A percentile compares a stretch with the other conserved stretches of the same genome.
phyloP scores from a whole-genome alignment of 2,329 filamentous ascomycete genomes.

The Cladophialophora carrionii region DNA sequence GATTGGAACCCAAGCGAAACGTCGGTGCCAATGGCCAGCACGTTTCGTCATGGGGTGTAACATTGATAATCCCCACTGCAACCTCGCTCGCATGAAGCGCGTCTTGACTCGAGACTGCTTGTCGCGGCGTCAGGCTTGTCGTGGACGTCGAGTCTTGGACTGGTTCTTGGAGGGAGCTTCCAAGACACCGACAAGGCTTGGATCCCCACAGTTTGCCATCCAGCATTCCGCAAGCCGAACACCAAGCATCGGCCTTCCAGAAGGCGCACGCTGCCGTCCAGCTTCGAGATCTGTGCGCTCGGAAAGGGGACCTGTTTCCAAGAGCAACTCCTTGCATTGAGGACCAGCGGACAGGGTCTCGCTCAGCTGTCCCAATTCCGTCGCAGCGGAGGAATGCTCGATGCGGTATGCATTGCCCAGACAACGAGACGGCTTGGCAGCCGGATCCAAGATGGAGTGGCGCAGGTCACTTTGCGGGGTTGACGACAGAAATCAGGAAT shows the following conservation, averaged over 20 bases:
- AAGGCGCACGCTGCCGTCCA: background rate
- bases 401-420: slow-evolving; percentile 10
- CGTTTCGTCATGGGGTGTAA: slow-evolving; percentile 12
- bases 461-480: slow-evolving; percentile 15
- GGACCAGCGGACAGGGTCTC: background rate
- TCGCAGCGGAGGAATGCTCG: slow-evolving; percentile 11
- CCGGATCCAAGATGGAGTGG: slow-evolving; percentile 5
- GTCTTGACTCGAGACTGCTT: slow-evolving; percentile 8
- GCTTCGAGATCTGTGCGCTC: background rate
- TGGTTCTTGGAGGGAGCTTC: slow-evolving; percentile 10
- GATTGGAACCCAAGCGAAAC: slow-evolving; percentile 8
- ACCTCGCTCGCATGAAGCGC: background rate
- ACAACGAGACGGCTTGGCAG: slow-evolving; percentile 15
- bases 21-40: background rate
- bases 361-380: background rate
- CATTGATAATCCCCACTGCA: slow-evolving; percentile 9
- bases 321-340: background rate
- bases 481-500: background rate
- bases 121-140: slow-evolving; percentile 14
- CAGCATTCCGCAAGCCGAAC: slow-evolving; percentile 10
- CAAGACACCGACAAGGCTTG: slow-evolving; percentile 19
- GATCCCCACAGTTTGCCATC: slow-evolving; percentile 13
- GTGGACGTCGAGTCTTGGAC: slow-evolving; percentile 15
- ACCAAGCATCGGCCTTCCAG: background rate
- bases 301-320: background rate